Evolutionary conservation across 495 filamentous ascomycete species (phyloP).

Genomic region (Daldinia concentrica): DNA sequence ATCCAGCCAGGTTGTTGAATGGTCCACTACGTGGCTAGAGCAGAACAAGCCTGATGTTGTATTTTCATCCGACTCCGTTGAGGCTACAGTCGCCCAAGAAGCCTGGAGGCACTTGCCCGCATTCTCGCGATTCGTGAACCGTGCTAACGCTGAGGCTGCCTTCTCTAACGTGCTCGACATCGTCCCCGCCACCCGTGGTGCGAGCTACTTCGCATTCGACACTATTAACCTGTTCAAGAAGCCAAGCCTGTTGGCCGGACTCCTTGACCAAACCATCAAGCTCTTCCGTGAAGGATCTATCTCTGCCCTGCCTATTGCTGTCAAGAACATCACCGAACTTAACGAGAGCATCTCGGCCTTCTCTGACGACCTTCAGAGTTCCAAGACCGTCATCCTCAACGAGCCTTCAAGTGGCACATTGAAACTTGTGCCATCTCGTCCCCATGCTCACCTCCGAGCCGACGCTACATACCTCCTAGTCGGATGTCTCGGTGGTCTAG

Average conservation of each 20-base stretch:
- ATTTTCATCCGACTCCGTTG: slow-evolving; percentile 42
- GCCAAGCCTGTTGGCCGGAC: slow-evolving; percentile 1
- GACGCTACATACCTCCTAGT: slow-evolving; percentile 60
- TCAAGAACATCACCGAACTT: slow-evolving; percentile 21
- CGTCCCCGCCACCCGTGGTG: slow-evolving; percentile 31
- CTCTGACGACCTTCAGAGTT: slow-evolving; percentile 24
- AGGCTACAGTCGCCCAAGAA: slow-evolving; percentile 30
- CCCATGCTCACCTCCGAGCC: slow-evolving; percentile 2
- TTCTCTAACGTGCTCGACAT: slow-evolving; percentile 26
- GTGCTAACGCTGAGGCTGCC: slow-evolving; percentile 57
- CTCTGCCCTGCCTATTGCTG: not conserved
- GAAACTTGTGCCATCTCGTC: not conserved
- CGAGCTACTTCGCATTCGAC: slow-evolving; percentile 35
- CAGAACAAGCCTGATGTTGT: slow-evolving; percentile 42
- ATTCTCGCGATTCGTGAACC: slow-evolving; percentile 64
- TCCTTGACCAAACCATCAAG: not conserved
- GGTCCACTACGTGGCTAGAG: slow-evolving; percentile 24
- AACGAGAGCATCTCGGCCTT: slow-evolving; percentile 25
- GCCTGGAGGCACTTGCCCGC: slow-evolving; percentile 53
- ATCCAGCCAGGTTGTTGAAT: slow-evolving; percentile 50
- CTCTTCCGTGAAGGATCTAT: slow-evolving; percentile 1
- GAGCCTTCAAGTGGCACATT: slow-evolving; percentile 36
- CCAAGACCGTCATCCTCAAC: slow-evolving; percentile 12
- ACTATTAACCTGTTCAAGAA: slow-evolving; percentile 31
- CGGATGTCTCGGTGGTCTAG: slow-evolving; percentile 67